These are phyloP conservation scores for Candida glaebosa DNA, from an alignment of 805 yeast genomes.

Conservation along the genomic window DNA sequence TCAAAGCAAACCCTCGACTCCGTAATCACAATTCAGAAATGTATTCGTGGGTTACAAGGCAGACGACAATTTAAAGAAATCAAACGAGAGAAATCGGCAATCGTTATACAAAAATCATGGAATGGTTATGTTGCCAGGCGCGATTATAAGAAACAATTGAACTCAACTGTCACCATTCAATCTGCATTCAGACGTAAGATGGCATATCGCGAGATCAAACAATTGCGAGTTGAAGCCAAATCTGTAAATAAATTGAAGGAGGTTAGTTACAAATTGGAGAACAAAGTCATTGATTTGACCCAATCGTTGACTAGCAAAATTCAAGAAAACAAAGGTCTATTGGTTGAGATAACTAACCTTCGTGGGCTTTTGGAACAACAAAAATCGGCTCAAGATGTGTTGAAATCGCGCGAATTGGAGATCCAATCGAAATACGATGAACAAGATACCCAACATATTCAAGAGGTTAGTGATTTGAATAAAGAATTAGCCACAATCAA, in stretches of 20 bases:
- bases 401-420: conserved; percentile 54
- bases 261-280: conserved; percentile 89
- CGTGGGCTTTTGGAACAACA: conserved; percentile 50
- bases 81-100: conserved; percentile 62
- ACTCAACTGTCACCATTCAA: conserved; percentile 70
- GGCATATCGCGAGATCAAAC: conserved; percentile 63
- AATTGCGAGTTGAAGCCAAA: conserved; percentile 81
- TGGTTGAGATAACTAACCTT: conserved; percentile 52
- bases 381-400: conserved; percentile 47
- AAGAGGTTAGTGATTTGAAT: conserved; percentile 48
- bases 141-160: conserved; percentile 41
- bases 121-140: conserved; percentile 67
- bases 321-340: conserved; percentile 74
- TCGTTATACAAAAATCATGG: conserved; percentile 66
- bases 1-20: conserved; percentile 31
- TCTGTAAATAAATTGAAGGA: conserved; percentile 87
- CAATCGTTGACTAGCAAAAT: conserved; percentile 76
- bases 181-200: conserved; percentile 69
- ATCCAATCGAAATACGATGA: conserved; percentile 44
- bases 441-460: conserved; percentile 45
- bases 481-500: conserved; percentile 54
- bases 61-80: conserved; percentile 50
- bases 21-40: conserved; percentile 42
- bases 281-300: conserved; percentile 95
- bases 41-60: conserved; percentile 49